Evolutionary conservation across 1,284 basidiomycete genomes (phyloP).

Genomic region (Tausonia pullulans): DNA sequence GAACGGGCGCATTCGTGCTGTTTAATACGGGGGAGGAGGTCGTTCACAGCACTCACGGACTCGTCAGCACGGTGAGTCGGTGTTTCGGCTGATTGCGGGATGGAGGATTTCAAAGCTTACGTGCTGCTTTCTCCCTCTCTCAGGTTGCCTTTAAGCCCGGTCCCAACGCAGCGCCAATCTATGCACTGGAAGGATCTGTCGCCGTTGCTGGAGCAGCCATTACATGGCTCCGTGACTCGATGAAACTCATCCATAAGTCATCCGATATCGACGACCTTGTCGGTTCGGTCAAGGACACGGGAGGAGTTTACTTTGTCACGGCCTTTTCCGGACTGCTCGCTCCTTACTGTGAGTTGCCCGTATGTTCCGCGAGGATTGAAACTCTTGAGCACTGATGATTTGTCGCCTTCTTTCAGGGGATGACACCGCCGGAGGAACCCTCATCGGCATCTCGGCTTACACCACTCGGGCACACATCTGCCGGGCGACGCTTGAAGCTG

Average conservation of each 20-base stretch:
- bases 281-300: conserved; percentile 62
- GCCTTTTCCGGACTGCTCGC: conserved; percentile 36
- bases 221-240: conserved; percentile 91
- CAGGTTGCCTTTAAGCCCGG: conserved; percentile 89
- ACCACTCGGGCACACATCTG: conserved; percentile 69
- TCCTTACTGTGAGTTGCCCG: conserved; percentile 71
- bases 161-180: conserved; percentile 62
- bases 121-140: neutral
- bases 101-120: conserved; percentile 18
- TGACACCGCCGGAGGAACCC: conserved; percentile 52
- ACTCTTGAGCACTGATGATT: no score
- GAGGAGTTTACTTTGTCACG: conserved; percentile 51
- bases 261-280: conserved; percentile 78
- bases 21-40: conserved; percentile 80
- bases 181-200: conserved; percentile 90
- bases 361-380: no score
- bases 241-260: conserved; percentile 70
- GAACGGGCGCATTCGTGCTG: conserved; percentile 89
- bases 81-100: neutral
- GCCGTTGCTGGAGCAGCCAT: conserved; percentile 91
- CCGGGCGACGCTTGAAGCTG: conserved; percentile 83
- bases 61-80: conserved; percentile 63
- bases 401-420: no score
- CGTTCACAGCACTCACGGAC: conserved; percentile 71
- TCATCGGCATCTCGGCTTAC: conserved; percentile 50